Conservation (phyloP, 106 monocot genomes). For the Narthecium ossifragum region DNA sequence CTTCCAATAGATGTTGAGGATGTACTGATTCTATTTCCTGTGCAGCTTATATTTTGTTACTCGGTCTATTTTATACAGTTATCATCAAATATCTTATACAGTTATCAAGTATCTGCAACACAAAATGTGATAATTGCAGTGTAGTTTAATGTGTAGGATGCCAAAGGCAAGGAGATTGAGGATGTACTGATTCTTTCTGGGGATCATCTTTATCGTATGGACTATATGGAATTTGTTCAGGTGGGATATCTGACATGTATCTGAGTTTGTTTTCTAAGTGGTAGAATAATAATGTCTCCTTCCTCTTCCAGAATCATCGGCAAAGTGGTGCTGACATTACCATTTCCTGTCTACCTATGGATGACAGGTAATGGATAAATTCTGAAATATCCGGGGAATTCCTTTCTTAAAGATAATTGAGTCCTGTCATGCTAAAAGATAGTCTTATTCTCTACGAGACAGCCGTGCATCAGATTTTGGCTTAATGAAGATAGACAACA, state of each 20-base stretch:
- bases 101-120: too few species aligned
- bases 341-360: slow-evolving; percentile 75
- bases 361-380: slow-evolving; percentile 59
- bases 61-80: not conserved
- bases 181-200: slow-evolving; percentile 90
- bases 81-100: too few species aligned
- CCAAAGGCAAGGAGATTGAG: slow-evolving; percentile 72
- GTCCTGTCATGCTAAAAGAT: too few species aligned
- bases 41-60: not conserved
- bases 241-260: slow-evolving; percentile 21
- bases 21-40: not conserved
- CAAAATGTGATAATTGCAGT: not conserved
- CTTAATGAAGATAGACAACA: slow-evolving; percentile 80
- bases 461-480: slow-evolving; percentile 95
- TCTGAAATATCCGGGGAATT: not conserved
- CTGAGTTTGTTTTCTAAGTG: not conserved
- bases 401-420: not conserved
- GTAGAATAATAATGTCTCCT: slow-evolving; percentile 2
- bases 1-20: not conserved
- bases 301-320: slow-evolving; percentile 56
- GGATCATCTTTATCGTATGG: slow-evolving; percentile 94
- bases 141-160: slow-evolving; percentile 50
- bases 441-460: slow-evolving; percentile 11
- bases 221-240: slow-evolving; percentile 98
- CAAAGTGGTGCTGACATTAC: slow-evolving; percentile 87